phyloP scores from a whole-genome alignment of 768 basidiomycete genomes.

The Amanita inopinata region DNA sequence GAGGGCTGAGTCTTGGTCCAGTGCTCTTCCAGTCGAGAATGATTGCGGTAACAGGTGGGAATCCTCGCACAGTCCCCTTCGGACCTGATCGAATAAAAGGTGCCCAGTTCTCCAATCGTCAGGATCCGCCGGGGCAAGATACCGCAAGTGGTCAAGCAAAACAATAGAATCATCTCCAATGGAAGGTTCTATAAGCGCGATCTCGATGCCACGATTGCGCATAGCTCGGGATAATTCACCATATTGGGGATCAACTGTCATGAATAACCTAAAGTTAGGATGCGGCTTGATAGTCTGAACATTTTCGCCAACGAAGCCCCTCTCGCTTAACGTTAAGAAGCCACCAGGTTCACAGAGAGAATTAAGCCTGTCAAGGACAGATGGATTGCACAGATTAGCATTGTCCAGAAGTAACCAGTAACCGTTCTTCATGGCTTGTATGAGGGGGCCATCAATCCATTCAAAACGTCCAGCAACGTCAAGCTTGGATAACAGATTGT shows the following conservation, averaged over 20 bases:
- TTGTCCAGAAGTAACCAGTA: conserved; percentile 87
- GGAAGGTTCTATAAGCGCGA: conserved; percentile 37
- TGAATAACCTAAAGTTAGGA: conserved; percentile 83
- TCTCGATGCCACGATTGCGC: conserved; percentile 94
- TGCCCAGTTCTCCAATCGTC: conserved; percentile 11
- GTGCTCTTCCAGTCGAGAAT: conserved; percentile 27
- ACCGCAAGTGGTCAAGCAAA: conserved; percentile 35
- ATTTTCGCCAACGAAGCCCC: conserved; percentile 70
- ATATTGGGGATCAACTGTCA: conserved; percentile 84
- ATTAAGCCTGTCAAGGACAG: conserved; percentile 93
- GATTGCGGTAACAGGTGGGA: conserved; percentile 5
- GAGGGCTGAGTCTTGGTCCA: conserved; percentile 41
- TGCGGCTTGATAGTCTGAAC: conserved; percentile 76
- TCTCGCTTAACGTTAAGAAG: conserved; percentile 75
- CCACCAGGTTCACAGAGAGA: conserved; percentile 90
- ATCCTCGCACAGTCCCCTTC: conserved; percentile 23
- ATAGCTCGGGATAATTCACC: conserved; percentile 96
- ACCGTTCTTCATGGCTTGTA: conserved; percentile 77
- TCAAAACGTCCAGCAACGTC: conserved; percentile 56
- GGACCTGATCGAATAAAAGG: conserved; percentile 23
- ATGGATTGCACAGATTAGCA: conserved; percentile 91
- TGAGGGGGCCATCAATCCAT: conserved; percentile 92
- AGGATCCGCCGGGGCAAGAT: conserved; percentile 2
- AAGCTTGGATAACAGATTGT: conserved; percentile 14
- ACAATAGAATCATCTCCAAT: conserved; percentile 37